These are phyloP conservation scores for Liquidambar formosana DNA, from an alignment of 164 flowering plant genomes.

Conservation along the genomic window DNA sequence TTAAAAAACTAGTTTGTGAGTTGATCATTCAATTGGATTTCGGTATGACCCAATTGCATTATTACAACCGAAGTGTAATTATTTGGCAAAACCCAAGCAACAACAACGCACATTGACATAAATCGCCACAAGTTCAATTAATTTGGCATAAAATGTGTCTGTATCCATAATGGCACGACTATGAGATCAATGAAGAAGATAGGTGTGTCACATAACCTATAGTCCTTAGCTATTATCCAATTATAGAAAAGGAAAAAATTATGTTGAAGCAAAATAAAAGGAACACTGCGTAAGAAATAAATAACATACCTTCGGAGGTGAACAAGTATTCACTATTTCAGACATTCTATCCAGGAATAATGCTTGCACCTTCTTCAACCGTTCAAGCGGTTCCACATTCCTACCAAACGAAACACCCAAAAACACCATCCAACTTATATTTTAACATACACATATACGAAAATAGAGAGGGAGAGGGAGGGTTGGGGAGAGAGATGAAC, in stretches of 20 bases:
- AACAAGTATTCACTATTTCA: constrained; percentile 38
- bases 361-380: constrained; percentile 55
- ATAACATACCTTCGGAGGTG: constrained; percentile 40
- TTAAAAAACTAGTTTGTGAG: too few species aligned
- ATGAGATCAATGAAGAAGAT: too few species aligned
- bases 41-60: too few species aligned
- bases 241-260: background rate
- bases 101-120: too few species aligned
- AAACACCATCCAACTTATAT: background rate
- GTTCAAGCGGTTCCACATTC: constrained; percentile 71
- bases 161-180: too few species aligned
- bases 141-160: too few species aligned
- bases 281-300: too few species aligned
- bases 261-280: too few species aligned
- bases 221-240: background rate
- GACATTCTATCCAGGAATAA: constrained; percentile 58
- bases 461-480: background rate
- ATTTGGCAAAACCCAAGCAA: too few species aligned
- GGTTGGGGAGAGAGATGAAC: constrained; percentile 26
- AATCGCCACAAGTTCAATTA: too few species aligned
- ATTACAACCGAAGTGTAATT: too few species aligned
- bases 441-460: background rate
- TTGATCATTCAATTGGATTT: too few species aligned
- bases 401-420: constrained; percentile 30
- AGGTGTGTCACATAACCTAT: background rate